Percentiles rank a stretch among this genome's conserved stretches.
Evolutionary conservation across 192 early-diverging fungal species (phyloP).

Genomic region (Dissophora ornata): DNA sequence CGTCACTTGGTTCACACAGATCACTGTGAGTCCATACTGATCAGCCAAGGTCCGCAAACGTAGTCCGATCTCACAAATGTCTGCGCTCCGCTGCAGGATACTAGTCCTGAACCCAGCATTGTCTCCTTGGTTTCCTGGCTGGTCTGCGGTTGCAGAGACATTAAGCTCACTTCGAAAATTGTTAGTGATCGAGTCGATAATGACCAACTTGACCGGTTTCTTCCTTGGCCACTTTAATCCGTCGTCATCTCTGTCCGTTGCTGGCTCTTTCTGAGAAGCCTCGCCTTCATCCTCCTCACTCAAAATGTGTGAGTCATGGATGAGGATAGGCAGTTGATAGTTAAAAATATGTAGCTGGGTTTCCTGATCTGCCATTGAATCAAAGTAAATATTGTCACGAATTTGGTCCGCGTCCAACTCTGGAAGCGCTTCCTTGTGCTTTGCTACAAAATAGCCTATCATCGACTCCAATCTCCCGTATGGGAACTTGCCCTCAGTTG

Average conservation of each 20-base stretch:
- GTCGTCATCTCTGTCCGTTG: not conserved
- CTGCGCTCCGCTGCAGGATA: constrained; percentile 56
- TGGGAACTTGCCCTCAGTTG: constrained; percentile 80
- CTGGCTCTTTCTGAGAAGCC: not conserved
- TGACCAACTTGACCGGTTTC: constrained; percentile 72
- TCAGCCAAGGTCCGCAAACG: constrained; percentile 72
- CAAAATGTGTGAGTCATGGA: constrained; percentile 23
- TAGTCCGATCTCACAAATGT: constrained; percentile 69
- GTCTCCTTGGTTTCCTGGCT: constrained; percentile 13
- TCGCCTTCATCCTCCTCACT: not conserved
- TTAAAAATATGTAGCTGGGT: constrained; percentile 77
- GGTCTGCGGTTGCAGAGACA: not conserved
- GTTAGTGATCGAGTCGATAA: constrained; percentile 89
- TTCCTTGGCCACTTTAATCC: constrained; percentile 56
- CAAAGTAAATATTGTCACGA: constrained; percentile 68
- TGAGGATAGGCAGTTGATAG: constrained; percentile 78
- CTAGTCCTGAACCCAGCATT: constrained; percentile 15
- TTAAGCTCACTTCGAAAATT: constrained; percentile 69
- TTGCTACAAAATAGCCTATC: constrained; percentile 28
- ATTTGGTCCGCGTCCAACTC: constrained; percentile 30
- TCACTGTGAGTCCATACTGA: constrained; percentile 71
- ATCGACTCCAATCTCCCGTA: constrained; percentile 68
- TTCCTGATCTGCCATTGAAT: constrained; percentile 75
- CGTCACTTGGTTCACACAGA: constrained; percentile 87
- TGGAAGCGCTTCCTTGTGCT: constrained; percentile 29